Evolutionary conservation across 306 rosid species (phyloP).

Genomic region (Datisca glomerata): DNA sequence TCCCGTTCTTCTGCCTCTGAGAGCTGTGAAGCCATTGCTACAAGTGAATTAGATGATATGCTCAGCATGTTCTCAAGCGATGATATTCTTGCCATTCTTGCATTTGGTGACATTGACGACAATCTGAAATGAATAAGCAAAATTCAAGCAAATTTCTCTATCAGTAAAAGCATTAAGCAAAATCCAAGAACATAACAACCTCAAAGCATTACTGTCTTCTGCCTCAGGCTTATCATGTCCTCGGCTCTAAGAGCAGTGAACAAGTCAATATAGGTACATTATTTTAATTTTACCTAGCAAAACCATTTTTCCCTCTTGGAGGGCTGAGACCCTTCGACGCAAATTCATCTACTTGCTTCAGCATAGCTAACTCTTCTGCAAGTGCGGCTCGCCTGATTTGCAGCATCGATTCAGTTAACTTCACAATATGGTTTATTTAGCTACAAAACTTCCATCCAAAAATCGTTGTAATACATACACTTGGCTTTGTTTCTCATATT

Average conservation of each 20-base stretch:
- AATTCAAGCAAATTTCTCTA: too few species aligned
- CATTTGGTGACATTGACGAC: constrained; percentile 92
- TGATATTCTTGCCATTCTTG: constrained; percentile 87
- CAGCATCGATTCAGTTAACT: background rate
- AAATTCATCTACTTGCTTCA: constrained; percentile 87
- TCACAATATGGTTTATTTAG: constrained; percentile 8
- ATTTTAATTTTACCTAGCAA: constrained; percentile 47
- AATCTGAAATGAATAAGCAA: constrained; percentile 54
- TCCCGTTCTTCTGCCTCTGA: constrained; percentile 99
- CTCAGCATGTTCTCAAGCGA: constrained; percentile 94
- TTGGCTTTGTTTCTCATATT: constrained; percentile 97
- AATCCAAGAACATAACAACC: constrained; percentile 14
- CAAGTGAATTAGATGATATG: constrained; percentile 93
- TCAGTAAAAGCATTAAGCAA: too few species aligned
- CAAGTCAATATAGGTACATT: constrained; percentile 9
- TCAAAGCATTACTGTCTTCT: too few species aligned
- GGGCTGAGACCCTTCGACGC: constrained; percentile 91
- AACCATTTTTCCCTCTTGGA: constrained; percentile 89
- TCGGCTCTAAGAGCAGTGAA: background rate
- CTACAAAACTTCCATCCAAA: constrained; percentile 7
- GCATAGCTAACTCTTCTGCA: constrained; percentile 90
- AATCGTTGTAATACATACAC: constrained; percentile 46
- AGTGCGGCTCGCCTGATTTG: constrained; percentile 87
- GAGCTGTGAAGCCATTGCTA: constrained; percentile 99
- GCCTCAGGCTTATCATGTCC: constrained; percentile 12